phyloP scores from a whole-genome alignment of 345 rosid species.

The Acer campestre region DNA sequence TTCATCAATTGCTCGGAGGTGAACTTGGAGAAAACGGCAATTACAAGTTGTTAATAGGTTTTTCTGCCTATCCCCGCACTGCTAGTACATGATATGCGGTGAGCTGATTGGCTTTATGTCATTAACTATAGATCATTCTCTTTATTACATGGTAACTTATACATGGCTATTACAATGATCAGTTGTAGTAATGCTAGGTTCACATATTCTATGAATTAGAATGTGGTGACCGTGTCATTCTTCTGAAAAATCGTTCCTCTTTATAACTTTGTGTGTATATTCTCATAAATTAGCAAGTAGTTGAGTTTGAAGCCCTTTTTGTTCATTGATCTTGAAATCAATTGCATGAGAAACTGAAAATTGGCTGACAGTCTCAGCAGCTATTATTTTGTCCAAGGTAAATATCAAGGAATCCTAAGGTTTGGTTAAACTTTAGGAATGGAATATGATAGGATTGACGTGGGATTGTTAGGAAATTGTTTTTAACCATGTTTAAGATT shows the following conservation, averaged over 20 bases:
- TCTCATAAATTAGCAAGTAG: background rate
- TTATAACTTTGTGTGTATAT: background rate
- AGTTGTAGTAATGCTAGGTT: background rate
- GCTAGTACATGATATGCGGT: background rate
- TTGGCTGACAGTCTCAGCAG: background rate
- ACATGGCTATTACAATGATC: constrained; percentile 5
- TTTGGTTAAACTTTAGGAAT: background rate
- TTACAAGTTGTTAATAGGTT: background rate
- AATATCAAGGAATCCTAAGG: background rate
- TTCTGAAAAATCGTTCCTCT: background rate
- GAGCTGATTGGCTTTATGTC: background rate
- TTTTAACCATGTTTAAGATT: too few species aligned
- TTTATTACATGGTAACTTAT: background rate
- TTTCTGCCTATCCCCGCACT: background rate
- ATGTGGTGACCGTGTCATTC: constrained; percentile 4
- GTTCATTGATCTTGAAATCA: background rate
- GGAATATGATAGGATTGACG: too few species aligned
- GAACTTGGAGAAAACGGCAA: constrained; percentile 8
- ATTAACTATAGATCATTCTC: background rate
- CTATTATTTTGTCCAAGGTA: background rate
- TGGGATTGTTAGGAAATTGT: too few species aligned
- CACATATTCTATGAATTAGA: background rate
- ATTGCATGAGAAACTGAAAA: background rate
- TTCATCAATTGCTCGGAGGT: constrained; percentile 29
- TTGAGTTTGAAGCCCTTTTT: background rate